Conservation (phyloP, 176 grass and related monocot species). For the Rhynchospora pubera region DNA sequence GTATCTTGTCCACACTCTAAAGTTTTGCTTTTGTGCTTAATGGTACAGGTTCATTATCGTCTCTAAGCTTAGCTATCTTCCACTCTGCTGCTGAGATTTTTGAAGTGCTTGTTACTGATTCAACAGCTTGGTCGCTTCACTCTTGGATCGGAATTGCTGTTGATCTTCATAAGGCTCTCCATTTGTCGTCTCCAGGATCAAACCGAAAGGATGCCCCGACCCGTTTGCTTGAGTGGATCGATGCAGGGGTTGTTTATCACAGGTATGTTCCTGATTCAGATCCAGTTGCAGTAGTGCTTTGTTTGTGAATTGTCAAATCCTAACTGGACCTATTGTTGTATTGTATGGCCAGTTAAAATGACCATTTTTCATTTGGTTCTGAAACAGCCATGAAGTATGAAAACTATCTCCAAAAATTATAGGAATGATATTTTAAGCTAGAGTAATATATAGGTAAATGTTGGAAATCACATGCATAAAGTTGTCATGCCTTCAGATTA, state of each 20-base stretch:
- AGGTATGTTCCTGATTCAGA: not conserved
- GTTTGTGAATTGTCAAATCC: not conserved
- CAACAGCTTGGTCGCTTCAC: conserved; percentile 71
- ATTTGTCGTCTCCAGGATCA: conserved; percentile 87
- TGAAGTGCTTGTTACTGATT: conserved; percentile 92
- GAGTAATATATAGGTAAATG: not conserved
- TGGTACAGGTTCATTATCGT: conserved; percentile 50
- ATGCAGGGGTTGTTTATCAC: conserved; percentile 95
- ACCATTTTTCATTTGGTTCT: not conserved
- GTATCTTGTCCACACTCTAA: not conserved
- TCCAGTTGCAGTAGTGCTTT: not conserved
- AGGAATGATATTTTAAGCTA: not conserved
- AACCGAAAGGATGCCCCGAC: conserved; percentile 90
- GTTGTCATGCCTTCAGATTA: not conserved
- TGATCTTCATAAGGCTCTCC: conserved; percentile 89
- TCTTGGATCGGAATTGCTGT: conserved; percentile 88
- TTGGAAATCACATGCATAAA: not conserved
- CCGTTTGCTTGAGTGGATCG: conserved; percentile 94
- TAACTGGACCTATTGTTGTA: not conserved
- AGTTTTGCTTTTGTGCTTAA: not conserved
- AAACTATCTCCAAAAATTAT: not conserved
- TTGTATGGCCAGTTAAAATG: not conserved
- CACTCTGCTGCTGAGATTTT: conserved; percentile 91
- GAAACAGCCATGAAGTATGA: not conserved
- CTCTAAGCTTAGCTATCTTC: conserved; percentile 85